Base-by-base conservation (phyloP, 768 basidiomycete species). In the Leccinum broughii region DNA sequence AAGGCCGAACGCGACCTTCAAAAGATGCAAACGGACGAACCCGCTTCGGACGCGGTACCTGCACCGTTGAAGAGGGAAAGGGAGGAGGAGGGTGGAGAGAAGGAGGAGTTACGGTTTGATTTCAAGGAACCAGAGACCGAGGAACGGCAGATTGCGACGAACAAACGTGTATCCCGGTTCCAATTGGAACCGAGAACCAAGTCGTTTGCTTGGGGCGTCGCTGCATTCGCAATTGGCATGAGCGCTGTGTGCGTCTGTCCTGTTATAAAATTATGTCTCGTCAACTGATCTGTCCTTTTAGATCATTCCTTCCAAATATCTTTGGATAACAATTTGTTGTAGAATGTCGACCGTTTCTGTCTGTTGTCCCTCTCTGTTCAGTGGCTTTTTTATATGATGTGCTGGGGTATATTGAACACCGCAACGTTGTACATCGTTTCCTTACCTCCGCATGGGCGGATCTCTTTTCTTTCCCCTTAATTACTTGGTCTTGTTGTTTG, bases 201-300 rank as follows among this genome's bases (percentile, higher is more conserved):
- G 75, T 86, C 87, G 37, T 79, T 88, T 56, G 90, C 88, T 3
- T 95, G 92, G 92, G 93, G 93, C 39, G 78, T 89, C 20, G 81
- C 90, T 39, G 89, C 89, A 20, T 95, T 96, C 74, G 91, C 90
- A 39, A 78, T 93, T 54, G 92, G 92, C 30, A 77, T 90, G 72
- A 84, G 90, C 54, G 92, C 91, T 62, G 82, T 89, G 91, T 93
- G 68, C 77, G 89, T 85, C 3, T 34, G 59, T n/a, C 51, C 61
- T 17, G 28, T 8, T 28, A 4, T 51, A 22, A 6, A 49, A 14
- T 5, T 14, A 35, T 8, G 20, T 8, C 14, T 1, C 24, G 1
- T 59, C 1, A 22, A 51, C 32, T 69, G 56, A 67, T 30, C 1
- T 24, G 9, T 35, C 8, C 8, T 11, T 26, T 35, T 46, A 86